A percentile compares a stretch with the other conserved stretches of the same genome.
Evolutionary conservation across 2,329 filamentous ascomycete species (phyloP).

Genomic region (Aureobasidium subglaciale): DNA sequence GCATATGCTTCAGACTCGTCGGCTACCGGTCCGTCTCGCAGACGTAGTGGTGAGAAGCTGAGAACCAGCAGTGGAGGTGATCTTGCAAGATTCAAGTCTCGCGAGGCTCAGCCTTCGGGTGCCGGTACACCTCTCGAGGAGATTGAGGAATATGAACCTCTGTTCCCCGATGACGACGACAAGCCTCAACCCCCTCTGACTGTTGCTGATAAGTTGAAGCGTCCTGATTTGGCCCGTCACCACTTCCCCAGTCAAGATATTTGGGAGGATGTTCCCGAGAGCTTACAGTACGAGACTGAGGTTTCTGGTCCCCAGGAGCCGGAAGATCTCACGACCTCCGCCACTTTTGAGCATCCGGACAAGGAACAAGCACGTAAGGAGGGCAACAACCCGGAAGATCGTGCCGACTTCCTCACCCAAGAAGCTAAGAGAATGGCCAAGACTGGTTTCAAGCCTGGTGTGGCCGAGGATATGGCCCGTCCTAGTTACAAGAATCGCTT

Average conservation of each 20-base stretch:
- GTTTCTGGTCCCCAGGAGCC: constrained; percentile 72
- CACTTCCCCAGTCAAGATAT: constrained; percentile 93
- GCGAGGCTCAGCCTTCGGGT: constrained; percentile 43
- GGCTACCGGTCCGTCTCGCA: constrained; percentile 38
- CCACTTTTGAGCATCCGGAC: constrained; percentile 40
- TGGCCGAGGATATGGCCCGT: constrained; percentile 45
- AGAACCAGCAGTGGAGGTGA: constrained; percentile 50
- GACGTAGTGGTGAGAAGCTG: constrained; percentile 52
- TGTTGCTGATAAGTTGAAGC: constrained; percentile 50
- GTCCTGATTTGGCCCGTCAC: constrained; percentile 41
- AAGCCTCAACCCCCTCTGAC: constrained; percentile 48
- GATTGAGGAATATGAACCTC: constrained; percentile 87
- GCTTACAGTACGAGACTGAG: constrained; percentile 67
- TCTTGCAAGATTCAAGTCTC: constrained; percentile 48
- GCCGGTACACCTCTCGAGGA: constrained; percentile 68
- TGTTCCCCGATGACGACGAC: constrained; percentile 71
- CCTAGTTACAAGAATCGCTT: constrained; percentile 63
- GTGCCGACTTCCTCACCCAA: constrained; percentile 37
- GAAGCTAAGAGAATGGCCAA: constrained; percentile 52
- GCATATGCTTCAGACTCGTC: constrained; percentile 38
- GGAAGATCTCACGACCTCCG: constrained; percentile 37
- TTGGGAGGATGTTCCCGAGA: constrained; percentile 93
- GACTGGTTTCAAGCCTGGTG: constrained; percentile 49
- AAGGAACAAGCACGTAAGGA: constrained; percentile 45
- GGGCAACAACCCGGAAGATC: constrained; percentile 34